phyloP scores from a whole-genome alignment of 768 basidiomycete genomes.

The Lactarius tabidus region DNA sequence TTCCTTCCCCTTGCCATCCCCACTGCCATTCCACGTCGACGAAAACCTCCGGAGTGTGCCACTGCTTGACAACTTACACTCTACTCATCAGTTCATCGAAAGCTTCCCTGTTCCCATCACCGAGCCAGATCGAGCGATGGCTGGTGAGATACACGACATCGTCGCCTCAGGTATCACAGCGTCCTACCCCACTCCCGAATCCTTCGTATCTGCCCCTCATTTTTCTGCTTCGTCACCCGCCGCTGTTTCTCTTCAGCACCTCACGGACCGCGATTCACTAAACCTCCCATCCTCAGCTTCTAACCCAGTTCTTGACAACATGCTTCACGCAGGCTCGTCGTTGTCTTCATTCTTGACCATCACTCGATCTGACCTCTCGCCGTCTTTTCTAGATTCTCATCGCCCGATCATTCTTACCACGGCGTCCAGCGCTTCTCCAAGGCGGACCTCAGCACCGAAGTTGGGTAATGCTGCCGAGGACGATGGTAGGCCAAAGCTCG shows the following conservation, averaged over 20 bases:
- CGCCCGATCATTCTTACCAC: not conserved
- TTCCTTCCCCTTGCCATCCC: too few species aligned
- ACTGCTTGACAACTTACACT: not conserved
- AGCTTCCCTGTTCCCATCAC: not conserved
- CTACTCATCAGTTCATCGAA: not conserved
- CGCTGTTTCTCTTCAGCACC: not conserved
- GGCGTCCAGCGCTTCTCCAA: not conserved
- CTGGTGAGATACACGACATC: not conserved
- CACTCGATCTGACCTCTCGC: not conserved
- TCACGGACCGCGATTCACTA: not conserved
- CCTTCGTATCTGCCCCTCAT: not conserved
- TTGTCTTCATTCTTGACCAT: not conserved
- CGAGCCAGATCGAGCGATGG: not conserved
- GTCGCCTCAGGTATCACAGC: not conserved
- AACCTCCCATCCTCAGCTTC: not conserved
- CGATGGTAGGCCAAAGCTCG: not conserved
- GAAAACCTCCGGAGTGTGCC: too few species aligned
- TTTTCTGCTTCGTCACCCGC: not conserved
- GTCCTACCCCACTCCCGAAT: not conserved
- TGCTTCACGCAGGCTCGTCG: not conserved
- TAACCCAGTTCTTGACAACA: not conserved
- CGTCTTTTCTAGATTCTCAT: not conserved
- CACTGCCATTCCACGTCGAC: too few species aligned
- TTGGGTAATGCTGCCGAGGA: not conserved
- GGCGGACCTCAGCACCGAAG: too few species aligned